Conservation (phyloP, 2,329 filamentous ascomycete species). For the Aspergillus cejpii region DNA sequence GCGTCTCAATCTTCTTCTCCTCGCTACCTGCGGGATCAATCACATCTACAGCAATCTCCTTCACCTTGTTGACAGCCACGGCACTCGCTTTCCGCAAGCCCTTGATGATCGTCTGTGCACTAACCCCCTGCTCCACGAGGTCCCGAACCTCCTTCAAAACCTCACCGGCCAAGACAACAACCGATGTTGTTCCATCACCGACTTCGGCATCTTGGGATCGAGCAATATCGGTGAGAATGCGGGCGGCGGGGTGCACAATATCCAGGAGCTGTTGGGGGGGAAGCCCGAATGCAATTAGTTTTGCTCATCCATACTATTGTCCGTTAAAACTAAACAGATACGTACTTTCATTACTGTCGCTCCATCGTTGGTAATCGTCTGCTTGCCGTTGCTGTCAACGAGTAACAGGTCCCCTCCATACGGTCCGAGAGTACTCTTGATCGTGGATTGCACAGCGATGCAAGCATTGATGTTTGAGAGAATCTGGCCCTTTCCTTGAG, state of each 20-base stretch:
- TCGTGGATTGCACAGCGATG: conserved; percentile 87
- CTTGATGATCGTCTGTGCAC: conserved; percentile 96
- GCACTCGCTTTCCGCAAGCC: conserved; percentile 77
- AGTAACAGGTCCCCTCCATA: conserved; percentile 95
- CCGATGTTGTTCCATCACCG: conserved; percentile 93
- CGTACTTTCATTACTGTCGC: conserved; percentile 96
- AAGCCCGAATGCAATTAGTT: conserved; percentile 9
- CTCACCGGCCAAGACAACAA: conserved; percentile 95
- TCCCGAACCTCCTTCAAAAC: conserved; percentile 96
- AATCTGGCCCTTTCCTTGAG: conserved; percentile 93
- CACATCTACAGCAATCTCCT: conserved; percentile 76
- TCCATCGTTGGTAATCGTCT: conserved; percentile 98
- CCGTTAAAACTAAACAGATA: background rate
- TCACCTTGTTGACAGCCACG: conserved; percentile 97
- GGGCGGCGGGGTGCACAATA: conserved; percentile 93
- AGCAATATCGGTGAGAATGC: conserved; percentile 96
- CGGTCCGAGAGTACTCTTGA: conserved; percentile 90
- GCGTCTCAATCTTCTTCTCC: conserved; percentile 78
- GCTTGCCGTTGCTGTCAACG: conserved; percentile 88
- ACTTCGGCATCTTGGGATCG: conserved; percentile 99
- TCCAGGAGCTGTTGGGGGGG: conserved; percentile 66
- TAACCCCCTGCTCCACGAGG: conserved; percentile 92
- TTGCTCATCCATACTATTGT: background rate
- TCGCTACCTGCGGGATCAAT: conserved; percentile 69
- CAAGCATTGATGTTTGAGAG: conserved; percentile 98